Evolutionary conservation across 1,284 basidiomycete genomes (phyloP), one percentile per base, ranked within the genome.

Genomic region (Boletus semigastroideus): DNA sequence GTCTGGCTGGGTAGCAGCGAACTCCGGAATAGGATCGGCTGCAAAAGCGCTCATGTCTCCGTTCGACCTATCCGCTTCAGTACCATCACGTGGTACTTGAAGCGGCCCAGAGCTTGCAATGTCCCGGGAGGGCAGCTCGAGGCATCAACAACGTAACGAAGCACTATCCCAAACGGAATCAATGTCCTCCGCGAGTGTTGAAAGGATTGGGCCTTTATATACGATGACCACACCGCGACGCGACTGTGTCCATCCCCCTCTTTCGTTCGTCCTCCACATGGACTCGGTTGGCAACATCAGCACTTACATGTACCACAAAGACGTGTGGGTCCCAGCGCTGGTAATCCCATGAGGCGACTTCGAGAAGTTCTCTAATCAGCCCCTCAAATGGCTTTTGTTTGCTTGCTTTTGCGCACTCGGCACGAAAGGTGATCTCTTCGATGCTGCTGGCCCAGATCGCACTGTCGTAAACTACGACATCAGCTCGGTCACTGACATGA

Each of bases 61-160:
- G 48, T 67, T 67, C 10, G 63, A 63, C 36, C 69, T 71, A 47
- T 83, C 81, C 19, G 71, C 71, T 30, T 77, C 74, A 28, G 74
- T 68, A 39, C 77, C 31, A 96, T 76, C 12, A 86, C 87, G 38
- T 86, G 80, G 42, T 89, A 38, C 65, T 96, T 91, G 70, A 99
- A 97, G 46, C 93, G 83, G 45, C 83, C 78, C 16, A 99, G 79
- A 1, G 97, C 95, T 70, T 95, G 90, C 52, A 95, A 79, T 44
- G 94, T 92, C 53, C 94, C 91, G 1, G 94, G 87, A 28, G 92
- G 83, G 62, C 91, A 92, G 58, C 87, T 87, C 58, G 98, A 80
- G 0, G 97, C 95, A 63, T 99, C 96, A 25, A 98, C 79, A 46
- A 99, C 92, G 67, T 98, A 99, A 59, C 97, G 91, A 52, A 99